Conservation (phyloP, 148 eudicot species). For the Vaccinium darrowii region DNA sequence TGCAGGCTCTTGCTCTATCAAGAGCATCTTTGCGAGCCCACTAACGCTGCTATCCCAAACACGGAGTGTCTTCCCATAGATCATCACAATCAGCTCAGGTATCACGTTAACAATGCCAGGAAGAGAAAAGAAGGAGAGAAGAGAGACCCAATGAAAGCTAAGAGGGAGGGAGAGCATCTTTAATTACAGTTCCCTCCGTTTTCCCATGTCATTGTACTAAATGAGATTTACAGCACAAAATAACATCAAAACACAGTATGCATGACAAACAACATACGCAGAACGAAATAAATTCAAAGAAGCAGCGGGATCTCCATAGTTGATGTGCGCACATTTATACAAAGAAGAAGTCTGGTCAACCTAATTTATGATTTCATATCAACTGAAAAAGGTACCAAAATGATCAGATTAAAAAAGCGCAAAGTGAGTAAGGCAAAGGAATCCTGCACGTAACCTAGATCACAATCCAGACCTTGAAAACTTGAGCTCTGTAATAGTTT, state of each 20-base stretch:
- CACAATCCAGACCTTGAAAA: neutral
- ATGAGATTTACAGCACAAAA: neutral
- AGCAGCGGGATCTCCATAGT: neutral
- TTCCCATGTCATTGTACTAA: neutral
- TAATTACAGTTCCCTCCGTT: neutral
- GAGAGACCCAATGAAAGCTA: neutral
- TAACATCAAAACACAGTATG: neutral
- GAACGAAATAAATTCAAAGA: neutral
- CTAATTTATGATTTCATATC: neutral
- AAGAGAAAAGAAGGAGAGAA: neutral
- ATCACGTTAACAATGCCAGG: neutral
- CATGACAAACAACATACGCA: neutral
- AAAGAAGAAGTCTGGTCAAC: neutral
- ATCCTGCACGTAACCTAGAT: neutral
- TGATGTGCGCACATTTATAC: neutral
- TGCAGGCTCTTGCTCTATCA: neutral
- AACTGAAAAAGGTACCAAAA: neutral
- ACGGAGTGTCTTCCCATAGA: neutral
- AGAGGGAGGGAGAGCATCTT: neutral
- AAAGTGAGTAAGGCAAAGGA: neutral
- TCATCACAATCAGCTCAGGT: neutral
- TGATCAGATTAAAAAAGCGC: neutral
- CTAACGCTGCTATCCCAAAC: neutral
- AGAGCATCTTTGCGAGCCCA: neutral
- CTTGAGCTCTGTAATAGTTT: neutral